Percentiles rank a stretch among this genome's conserved stretches.
These are phyloP conservation scores for Boletus huronensis DNA, from an alignment of 768 basidiomycete genomes.

Conservation along the genomic window DNA sequence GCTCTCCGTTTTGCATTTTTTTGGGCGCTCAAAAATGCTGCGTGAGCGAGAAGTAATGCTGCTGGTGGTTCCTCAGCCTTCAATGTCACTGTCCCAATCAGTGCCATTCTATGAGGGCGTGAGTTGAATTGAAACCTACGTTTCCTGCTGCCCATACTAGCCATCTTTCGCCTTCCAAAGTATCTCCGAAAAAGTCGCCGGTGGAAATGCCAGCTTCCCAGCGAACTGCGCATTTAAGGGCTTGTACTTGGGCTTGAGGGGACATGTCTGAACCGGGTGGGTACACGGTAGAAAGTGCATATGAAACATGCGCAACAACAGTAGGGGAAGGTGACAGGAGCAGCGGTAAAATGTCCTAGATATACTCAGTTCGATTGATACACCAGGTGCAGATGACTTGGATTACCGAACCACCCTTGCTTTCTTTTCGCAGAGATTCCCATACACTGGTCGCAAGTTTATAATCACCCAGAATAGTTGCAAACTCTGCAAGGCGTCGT, in stretches of 20 bases:
- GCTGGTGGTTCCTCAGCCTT: conserved; percentile 83
- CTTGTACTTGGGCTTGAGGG: conserved; percentile 64
- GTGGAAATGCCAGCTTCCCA: conserved; percentile 69
- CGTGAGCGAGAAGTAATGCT: conserved; percentile 77
- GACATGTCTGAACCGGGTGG: conserved; percentile 45
- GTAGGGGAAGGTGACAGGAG: conserved; percentile 65
- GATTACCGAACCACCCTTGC: conserved; percentile 77
- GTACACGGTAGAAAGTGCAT: conserved; percentile 52
- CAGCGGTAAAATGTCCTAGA: conserved; percentile 78
- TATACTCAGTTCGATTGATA: conserved; percentile 9
- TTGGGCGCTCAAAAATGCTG: conserved; percentile 62
- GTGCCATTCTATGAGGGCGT: conserved; percentile 8
- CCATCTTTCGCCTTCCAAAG: conserved; percentile 79
- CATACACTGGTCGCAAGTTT: conserved; percentile 80
- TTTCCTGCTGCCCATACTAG: conserved; percentile 81
- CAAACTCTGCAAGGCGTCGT: conserved; percentile 92
- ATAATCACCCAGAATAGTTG: conserved; percentile 87
- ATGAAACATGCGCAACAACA: conserved; percentile 54
- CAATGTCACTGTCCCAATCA: conserved; percentile 28
- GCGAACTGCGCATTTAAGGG: conserved; percentile 64
- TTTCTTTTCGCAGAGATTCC: conserved; percentile 85
- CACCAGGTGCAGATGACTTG: background rate
- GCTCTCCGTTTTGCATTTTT: conserved; percentile 60
- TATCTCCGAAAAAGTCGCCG: conserved; percentile 53
- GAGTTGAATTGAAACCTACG: conserved; percentile 43